phyloP scores from a whole-genome alignment of 371 early-diverging fungal genomes.

The Mucor velutinosus region DNA sequence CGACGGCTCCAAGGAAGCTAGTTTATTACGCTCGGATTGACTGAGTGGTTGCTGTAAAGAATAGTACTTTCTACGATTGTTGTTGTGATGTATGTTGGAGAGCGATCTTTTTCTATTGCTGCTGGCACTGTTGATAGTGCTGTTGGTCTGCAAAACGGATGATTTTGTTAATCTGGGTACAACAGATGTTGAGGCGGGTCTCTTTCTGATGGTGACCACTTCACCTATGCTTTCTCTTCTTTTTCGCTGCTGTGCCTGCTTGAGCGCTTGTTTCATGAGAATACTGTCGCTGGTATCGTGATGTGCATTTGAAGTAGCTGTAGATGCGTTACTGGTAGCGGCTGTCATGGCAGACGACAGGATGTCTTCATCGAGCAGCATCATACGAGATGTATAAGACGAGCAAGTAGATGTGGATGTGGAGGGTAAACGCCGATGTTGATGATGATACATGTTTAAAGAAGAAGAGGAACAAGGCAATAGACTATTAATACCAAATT shows the following conservation, averaged over 20 bases:
- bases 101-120: background rate
- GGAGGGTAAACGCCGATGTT: background rate
- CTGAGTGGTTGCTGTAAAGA: slow-evolving; percentile 5
- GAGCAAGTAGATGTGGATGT: slow-evolving; percentile 1
- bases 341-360: background rate
- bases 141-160: slow-evolving; percentile 15
- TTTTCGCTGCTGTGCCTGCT: slow-evolving; percentile 10
- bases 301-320: background rate
- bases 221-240: slow-evolving; percentile 42
- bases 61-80: background rate
- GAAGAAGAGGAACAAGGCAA: slow-evolving; percentile 12
- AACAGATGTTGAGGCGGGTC: slow-evolving; percentile 23
- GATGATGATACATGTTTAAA: slow-evolving; percentile 8
- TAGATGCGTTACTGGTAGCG: background rate
- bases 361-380: background rate
- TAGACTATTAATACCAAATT: background rate
- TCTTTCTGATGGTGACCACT: slow-evolving; percentile 12
- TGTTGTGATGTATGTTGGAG: background rate
- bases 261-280: slow-evolving; percentile 21
- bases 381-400: slow-evolving; percentile 5
- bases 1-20: background rate
- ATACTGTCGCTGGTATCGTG: slow-evolving; percentile 10
- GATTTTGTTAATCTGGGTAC: slow-evolving; percentile 38
- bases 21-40: slow-evolving; percentile 6
- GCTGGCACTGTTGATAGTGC: slow-evolving; percentile 3